Evolutionary conservation across 2,329 filamentous ascomycete genomes (phyloP), one percentile per base, ranked within the genome.

Genomic region (Aspergillus amoenus): DNA sequence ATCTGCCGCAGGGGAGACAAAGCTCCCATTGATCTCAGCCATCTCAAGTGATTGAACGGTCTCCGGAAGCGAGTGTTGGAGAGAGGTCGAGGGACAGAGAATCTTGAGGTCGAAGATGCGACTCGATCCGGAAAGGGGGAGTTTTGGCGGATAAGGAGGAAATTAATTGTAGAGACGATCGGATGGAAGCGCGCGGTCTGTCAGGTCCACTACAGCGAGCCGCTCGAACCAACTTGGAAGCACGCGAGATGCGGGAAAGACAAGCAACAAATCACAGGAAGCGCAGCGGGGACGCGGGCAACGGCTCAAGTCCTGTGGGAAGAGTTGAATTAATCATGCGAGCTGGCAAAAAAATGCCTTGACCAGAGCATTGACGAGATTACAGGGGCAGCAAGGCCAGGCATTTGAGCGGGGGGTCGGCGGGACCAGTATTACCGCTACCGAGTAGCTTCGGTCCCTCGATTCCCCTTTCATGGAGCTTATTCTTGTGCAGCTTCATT

Each of bases 1-100:
- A 72, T 83, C 84, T 61, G 87, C 87, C 72, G 88, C 73, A 48
- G 88, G 85, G 72, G 89, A 91, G 68, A 84, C 83, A 67, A 91
- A 88, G 73, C 83, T 87, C 67, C 84, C 83, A 73, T 88, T 88
- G 66, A 84, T 76, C 66, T 80, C 81, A 64, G 66, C 72, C 73
- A 77, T 76, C 42, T 64, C 58, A 62, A 58, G 43, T 44, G 45
- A 58, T 52, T 54, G 51, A 60, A 30, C 53, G 62, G 55, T 41
- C 51, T 39, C 50, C 50, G 21, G 9, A 45, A 46, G 61, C 57
- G 60, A 64, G 56, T 45, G 50, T 55, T 60, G 63, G 63, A 52
- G 47, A 43, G 47, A 52, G 39, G 48, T 57, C 54, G 43, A 49
- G 50, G 59, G 45, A 43, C 34, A 34, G 46, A 48, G 45, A 54